A percentile compares a stretch with the other conserved stretches of the same genome.
These are phyloP conservation scores for Diaporthe caulivora DNA, from an alignment of 2,329 filamentous ascomycete genomes.

Conservation along the genomic window DNA sequence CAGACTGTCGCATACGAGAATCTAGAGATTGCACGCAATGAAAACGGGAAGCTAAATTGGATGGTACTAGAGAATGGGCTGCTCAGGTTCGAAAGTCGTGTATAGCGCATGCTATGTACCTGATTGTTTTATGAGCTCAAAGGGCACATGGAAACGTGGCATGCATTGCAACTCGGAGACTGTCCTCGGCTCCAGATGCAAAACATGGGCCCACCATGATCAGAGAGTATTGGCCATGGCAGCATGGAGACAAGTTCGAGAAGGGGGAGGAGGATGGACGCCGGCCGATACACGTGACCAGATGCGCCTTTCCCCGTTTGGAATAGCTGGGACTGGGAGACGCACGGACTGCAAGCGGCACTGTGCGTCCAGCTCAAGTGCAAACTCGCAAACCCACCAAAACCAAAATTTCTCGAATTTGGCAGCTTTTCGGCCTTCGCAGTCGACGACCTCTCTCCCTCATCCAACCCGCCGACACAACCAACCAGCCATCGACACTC, in stretches of 20 bases:
- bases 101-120: too few species aligned
- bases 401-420: conserved; percentile 38
- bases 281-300: conserved; percentile 8
- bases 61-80: too few species aligned
- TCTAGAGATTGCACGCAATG: too few species aligned
- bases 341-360: neutral
- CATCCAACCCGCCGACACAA: conserved; percentile 36
- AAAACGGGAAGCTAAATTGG: too few species aligned
- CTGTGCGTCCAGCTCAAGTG: conserved; percentile 1
- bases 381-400: conserved; percentile 35
- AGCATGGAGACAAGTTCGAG: neutral
- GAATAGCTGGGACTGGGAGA: neutral
- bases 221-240: neutral
- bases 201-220: too few species aligned
- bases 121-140: too few species aligned
- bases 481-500: conserved; percentile 35
- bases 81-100: too few species aligned
- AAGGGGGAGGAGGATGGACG: neutral
- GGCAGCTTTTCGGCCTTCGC: neutral
- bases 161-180: too few species aligned
- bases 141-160: too few species aligned
- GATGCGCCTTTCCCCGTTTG: neutral
- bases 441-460: conserved; percentile 19
- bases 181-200: too few species aligned
- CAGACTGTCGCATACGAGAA: too few species aligned